Conservation (phyloP, 2,329 filamentous ascomycete genomes). For the Botryosphaeria dothidea region DNA sequence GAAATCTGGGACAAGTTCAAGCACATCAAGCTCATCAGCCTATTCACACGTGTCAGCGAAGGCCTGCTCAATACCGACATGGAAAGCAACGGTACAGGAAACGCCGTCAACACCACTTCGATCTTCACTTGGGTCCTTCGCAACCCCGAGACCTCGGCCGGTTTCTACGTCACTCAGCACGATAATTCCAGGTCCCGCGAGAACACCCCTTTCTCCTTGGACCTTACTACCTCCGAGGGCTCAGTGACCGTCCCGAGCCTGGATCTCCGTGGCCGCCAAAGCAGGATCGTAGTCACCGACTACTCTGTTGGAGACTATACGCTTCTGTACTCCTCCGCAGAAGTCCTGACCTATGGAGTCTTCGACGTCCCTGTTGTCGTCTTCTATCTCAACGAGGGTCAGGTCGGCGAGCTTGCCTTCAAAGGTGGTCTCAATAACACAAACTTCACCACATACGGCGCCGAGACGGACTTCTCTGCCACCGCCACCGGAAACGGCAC, state of each 20-base stretch:
- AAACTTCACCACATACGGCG: constrained; percentile 39
- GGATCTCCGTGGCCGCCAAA: constrained; percentile 60
- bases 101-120: constrained; percentile 54
- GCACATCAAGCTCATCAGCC: constrained; percentile 62
- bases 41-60: constrained; percentile 60
- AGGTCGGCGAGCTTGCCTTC: constrained; percentile 44
- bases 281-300: constrained; percentile 63
- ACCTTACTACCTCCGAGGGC: constrained; percentile 58
- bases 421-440: constrained; percentile 37
- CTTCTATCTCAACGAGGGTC: constrained; percentile 41
- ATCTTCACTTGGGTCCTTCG: constrained; percentile 59
- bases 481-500: constrained; percentile 40
- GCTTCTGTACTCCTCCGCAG: constrained; percentile 54
- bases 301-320: constrained; percentile 57
- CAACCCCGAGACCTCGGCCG: constrained; percentile 58
- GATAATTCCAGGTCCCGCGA: constrained; percentile 53
- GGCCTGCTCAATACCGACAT: constrained; percentile 58
- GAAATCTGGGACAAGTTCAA: constrained; percentile 61
- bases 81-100: constrained; percentile 52
- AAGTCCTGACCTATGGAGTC: constrained; percentile 48
- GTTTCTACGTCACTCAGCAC: constrained; percentile 62
- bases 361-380: constrained; percentile 41
- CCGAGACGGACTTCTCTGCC: constrained; percentile 47
- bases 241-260: constrained; percentile 57
- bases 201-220: constrained; percentile 55